Percentiles rank a stretch among this genome's conserved stretches.
Conservation (phyloP, 148 eudicot species). For the Vaccinium darrowii region DNA sequence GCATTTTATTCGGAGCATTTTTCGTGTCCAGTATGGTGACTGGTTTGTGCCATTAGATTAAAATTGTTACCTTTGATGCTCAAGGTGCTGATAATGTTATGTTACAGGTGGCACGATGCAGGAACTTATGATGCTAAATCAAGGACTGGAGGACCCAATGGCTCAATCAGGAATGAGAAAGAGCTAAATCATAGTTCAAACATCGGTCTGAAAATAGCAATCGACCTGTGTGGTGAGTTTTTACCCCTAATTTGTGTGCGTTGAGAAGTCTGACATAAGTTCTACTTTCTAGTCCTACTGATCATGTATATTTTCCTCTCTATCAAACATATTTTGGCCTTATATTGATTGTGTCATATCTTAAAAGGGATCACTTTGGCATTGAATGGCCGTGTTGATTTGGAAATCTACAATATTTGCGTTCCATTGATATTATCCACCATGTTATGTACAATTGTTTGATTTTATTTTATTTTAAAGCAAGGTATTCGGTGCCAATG, state of each 20-base stretch:
- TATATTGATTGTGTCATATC: neutral
- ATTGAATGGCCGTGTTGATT: neutral
- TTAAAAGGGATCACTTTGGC: neutral
- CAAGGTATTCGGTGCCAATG: neutral
- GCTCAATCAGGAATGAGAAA: slow-evolving; percentile 64
- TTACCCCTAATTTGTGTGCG: neutral
- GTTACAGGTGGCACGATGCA: slow-evolving; percentile 86
- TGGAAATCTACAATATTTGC: neutral
- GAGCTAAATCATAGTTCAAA: slow-evolving; percentile 66
- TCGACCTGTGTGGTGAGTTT: slow-evolving; percentile 71
- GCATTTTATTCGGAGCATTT: neutral
- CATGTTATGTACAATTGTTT: neutral
- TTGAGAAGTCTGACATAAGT: neutral
- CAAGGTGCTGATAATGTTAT: neutral
- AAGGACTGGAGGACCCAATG: slow-evolving; percentile 93
- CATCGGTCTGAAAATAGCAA: slow-evolving; percentile 62
- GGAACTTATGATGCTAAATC: slow-evolving; percentile 81
- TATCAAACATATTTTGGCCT: neutral
- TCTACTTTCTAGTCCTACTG: neutral
- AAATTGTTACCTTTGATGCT: neutral
- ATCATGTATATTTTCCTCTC: neutral
- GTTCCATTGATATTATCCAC: neutral
- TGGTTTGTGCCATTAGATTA: neutral
- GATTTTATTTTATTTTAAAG: neutral
- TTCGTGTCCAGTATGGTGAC: neutral